Base-by-base conservation (phyloP, 164 flowering plant species). In the Macadamia integrifolia region DNA sequence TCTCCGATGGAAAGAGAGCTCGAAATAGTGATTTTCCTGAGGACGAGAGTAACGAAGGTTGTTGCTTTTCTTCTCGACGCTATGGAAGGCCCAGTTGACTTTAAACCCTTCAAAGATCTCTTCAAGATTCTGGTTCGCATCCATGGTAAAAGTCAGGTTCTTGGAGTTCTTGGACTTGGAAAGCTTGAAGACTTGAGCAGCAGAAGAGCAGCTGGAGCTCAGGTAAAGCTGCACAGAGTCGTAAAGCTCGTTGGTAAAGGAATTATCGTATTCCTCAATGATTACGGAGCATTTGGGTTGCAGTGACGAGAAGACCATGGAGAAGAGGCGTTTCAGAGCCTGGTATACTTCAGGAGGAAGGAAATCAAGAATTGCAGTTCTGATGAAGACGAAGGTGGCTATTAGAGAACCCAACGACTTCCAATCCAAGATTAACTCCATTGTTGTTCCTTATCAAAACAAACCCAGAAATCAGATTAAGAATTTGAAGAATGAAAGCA, bases 321-420 rank as follows among this genome's bases (percentile, higher is more conserved):
- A n/a, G 50, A 64, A 66, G 50, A 75, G 62, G 55, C 46, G 49
- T 46, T 68, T 71, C 7, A 78, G 71, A 7, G 49, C 50, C 11
- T 64, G 58, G 63, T 49, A 32, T 10, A 78, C 23, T 64, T 75
- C 73, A 1, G 78, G 80, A 6, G 80, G 80, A 1, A 78, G 58
- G 61, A 74, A 78, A n/a, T 78, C 73, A 10, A 50, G 56, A 23
- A 78, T 62, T 3, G 69, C 65, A 2, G 77, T 63, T 35, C 76
- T 56, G 2, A 78, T 28, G 60, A 78, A 69, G 69, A 78, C 58
- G 49, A 74, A 23, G 29, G 80, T 74, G 32, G 80, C 80, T 1
- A 77, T 42, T 1, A 74, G 12, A 35, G 80, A 78, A 56, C 78
- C 73, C 0, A 78, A 32, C 8, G 80, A 78, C 49, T 78, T 71